Evolutionary conservation across 73 alveolate species (phyloP).

Genomic region (Stentor coeruleus): DNA sequence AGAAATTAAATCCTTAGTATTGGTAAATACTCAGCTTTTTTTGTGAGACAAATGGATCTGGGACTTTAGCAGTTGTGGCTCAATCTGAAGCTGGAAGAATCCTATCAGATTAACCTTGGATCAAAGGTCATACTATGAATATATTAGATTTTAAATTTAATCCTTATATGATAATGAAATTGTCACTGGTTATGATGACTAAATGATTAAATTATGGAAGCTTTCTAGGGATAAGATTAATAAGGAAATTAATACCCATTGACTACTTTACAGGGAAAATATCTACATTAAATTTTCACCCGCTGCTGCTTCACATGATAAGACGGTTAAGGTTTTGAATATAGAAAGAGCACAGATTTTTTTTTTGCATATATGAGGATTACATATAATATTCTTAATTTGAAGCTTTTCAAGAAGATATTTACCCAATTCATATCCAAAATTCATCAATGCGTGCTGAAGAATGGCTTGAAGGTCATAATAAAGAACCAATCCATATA

Average conservation of each 20-base stretch:
- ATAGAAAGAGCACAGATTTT: slow-evolving; percentile 63
- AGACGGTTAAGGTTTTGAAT: slow-evolving; percentile 85
- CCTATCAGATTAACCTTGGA: slow-evolving; percentile 49
- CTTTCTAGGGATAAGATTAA: slow-evolving; percentile 76
- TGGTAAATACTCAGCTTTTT: too few relatives aligned
- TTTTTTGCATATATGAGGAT: too few relatives aligned
- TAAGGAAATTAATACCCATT: slow-evolving; percentile 73
- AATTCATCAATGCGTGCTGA: slow-evolving; percentile 71
- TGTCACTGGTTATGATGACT: slow-evolving; percentile 92
- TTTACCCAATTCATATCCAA: slow-evolving; percentile 52
- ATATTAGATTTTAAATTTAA: slow-evolving; percentile 90
- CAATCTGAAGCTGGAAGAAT: slow-evolving; percentile 26
- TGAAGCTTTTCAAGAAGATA: slow-evolving; percentile 60
- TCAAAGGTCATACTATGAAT: slow-evolving; percentile 85
- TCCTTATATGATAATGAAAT: slow-evolving; percentile 83
- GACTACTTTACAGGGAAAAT: slow-evolving; percentile 85
- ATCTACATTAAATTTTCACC: slow-evolving; percentile 67
- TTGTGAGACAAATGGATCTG: slow-evolving; percentile 45
- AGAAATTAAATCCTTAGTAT: slow-evolving; percentile 35
- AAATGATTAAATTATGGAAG: slow-evolving; percentile 82
- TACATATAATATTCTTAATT: too few relatives aligned
- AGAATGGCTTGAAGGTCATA: slow-evolving; percentile 72
- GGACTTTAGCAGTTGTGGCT: slow-evolving; percentile 29
- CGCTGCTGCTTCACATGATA: slow-evolving; percentile 83
- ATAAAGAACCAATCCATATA: slow-evolving; percentile 28